Evolutionary conservation across 1,284 basidiomycete genomes (phyloP).

Genomic region (Farysia itapuensis): DNA sequence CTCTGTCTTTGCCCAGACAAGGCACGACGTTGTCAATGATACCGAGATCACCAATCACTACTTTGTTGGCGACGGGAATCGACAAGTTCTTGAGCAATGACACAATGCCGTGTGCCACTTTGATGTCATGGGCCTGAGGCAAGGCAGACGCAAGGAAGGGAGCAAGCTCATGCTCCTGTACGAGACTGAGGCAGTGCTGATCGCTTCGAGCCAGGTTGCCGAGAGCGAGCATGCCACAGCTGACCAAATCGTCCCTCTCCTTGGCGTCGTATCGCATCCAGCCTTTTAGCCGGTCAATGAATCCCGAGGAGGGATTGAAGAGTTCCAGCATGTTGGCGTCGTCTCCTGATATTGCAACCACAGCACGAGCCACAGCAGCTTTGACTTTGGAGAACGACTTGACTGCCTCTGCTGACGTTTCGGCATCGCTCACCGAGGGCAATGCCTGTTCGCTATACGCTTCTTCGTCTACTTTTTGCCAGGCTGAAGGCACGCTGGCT

Average conservation of each 20-base stretch:
- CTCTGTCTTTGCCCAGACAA: constrained; percentile 34
- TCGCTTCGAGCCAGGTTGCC: constrained; percentile 73
- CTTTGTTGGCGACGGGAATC: constrained; percentile 47
- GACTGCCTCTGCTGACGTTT: constrained; percentile 63
- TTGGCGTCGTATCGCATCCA: constrained; percentile 67
- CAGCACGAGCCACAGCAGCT: constrained; percentile 75
- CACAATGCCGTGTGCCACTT: constrained; percentile 44
- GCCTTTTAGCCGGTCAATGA: constrained; percentile 72
- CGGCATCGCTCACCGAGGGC: constrained; percentile 11
- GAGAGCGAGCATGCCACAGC: constrained; percentile 77
- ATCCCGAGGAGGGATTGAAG: constrained; percentile 60
- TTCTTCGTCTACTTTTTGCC: background rate
- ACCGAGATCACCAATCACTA: constrained; percentile 20
- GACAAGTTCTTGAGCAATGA: constrained; percentile 51
- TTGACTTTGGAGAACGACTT: constrained; percentile 79
- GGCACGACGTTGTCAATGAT: constrained; percentile 17
- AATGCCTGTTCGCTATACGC: background rate
- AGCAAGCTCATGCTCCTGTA: constrained; percentile 35
- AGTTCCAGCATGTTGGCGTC: constrained; percentile 75
- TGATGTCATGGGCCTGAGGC: constrained; percentile 29
- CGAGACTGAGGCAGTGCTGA: constrained; percentile 42
- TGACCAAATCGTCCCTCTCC: constrained; percentile 73
- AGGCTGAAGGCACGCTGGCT: background rate
- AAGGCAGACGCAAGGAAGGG: constrained; percentile 39
- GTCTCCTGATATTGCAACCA: constrained; percentile 81